These are phyloP conservation scores for Spathaspora passalidarum DNA, from an alignment of 805 yeast genomes.

Conservation along the genomic window DNA sequence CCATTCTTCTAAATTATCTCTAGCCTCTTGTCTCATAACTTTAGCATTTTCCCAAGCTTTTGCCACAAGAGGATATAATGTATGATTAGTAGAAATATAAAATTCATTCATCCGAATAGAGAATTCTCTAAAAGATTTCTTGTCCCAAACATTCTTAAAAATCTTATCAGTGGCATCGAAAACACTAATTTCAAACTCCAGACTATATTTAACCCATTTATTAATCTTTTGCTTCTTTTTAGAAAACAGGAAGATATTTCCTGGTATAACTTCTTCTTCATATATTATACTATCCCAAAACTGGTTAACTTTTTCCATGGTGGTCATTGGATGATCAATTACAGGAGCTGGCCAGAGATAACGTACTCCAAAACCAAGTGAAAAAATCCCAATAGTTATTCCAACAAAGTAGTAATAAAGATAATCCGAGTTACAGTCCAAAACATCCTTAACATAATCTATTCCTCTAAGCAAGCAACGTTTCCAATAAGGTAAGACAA, in stretches of 20 bases:
- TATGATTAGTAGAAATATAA: not conserved
- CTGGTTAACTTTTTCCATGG: slow-evolving; percentile 3
- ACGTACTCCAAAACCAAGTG: not conserved
- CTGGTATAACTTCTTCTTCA: slow-evolving; percentile 6
- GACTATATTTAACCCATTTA: not conserved
- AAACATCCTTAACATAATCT: slow-evolving; percentile 7
- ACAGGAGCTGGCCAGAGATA: not conserved
- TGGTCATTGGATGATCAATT: not conserved
- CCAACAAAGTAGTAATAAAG: slow-evolving; percentile 13
- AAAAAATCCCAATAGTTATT: not conserved
- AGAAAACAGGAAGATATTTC: not conserved
- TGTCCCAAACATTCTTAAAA: not conserved
- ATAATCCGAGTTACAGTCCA: slow-evolving; percentile 17
- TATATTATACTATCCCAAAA: slow-evolving; percentile 10
- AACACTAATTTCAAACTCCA: not conserved
- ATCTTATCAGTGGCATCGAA: not conserved
- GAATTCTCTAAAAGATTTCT: not conserved
- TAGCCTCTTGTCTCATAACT: not conserved
- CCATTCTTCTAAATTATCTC: not conserved
- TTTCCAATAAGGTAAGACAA: not conserved
- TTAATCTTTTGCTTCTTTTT: slow-evolving; percentile 4
- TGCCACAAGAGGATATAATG: not conserved
- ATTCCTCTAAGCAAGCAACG: not conserved
- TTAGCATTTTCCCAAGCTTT: not conserved
- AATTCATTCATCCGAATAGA: not conserved